Base-by-base conservation (phyloP, 192 early-diverging fungal species). In the Podila horticola region DNA sequence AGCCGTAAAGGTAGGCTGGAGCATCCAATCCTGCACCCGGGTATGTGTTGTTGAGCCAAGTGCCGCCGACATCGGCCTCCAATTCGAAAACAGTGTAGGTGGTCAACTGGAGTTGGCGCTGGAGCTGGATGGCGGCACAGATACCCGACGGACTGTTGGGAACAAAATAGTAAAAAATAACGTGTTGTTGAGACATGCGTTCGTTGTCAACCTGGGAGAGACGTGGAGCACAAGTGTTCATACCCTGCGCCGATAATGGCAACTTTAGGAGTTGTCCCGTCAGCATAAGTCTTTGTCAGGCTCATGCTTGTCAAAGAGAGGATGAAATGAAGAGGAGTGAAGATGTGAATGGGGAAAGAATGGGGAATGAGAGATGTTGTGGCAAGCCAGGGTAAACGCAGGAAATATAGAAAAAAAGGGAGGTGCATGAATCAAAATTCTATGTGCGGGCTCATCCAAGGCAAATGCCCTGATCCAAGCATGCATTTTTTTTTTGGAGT, bases 21-120 rank as follows among this genome's bases (percentile, higher is more conserved):
- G 86, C 71, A 69, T 89, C 88, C 59, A 86, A 86, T 1, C 75
- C 86, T 36, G 79, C 82, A 6, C 88, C 85, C 8, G 86, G 84
- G 49, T 82, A 84, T 9, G 69, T 74, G 62, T 73, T 82, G 26
- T 51, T 74, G 20, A 62, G 61, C 87, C 87, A 88, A 10, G 85
- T 86, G 10, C 87, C 87, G 5, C 87, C 87, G 5, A 88, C 66
- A 17, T 85, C 79, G 2, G 66, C 13, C 11, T 65, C 58, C 51
- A 51, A 62, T 45, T 88, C 87, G 57, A 84, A 85, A 28, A 88
- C 69, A 5, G 63, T 62, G 38, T 72, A 72, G n/a, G 66, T 73
- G 9, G 66, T 63, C 58, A 85, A 58, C 12, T 76, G 73, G 26
- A 88, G 66, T 52, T 83, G 48, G 28, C 83, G 64, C 61, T 75